Evolutionary conservation across 805 yeast species (phyloP).

Genomic region (Candida ipomoeae): DNA sequence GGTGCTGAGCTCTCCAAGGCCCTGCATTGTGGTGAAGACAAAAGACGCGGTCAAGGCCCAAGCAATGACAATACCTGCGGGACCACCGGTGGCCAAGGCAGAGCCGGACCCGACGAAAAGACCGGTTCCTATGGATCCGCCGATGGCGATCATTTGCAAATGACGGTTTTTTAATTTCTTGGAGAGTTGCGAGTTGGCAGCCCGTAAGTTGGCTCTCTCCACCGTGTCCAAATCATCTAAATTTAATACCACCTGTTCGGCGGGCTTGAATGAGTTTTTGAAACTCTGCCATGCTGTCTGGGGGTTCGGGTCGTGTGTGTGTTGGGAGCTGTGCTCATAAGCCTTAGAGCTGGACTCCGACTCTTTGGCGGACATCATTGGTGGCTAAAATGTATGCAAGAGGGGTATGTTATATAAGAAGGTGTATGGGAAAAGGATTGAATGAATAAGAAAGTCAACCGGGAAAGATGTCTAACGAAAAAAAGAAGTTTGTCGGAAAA

Average conservation of each 20-base stretch:
- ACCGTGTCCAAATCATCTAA: constrained; percentile 24
- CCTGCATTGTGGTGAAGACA: constrained; percentile 55
- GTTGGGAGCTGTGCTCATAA: constrained; percentile 5
- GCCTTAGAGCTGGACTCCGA: constrained; percentile 6
- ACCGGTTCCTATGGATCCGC: constrained; percentile 68
- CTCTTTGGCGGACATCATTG: constrained; percentile 6
- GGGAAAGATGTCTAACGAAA: background rate
- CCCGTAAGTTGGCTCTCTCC: constrained; percentile 26
- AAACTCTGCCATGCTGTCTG: constrained; percentile 19
- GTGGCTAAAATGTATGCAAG: too few species aligned
- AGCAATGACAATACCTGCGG: constrained; percentile 56
- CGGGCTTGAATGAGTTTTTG: constrained; percentile 35
- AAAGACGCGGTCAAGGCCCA: constrained; percentile 54
- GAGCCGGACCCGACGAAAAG: constrained; percentile 60
- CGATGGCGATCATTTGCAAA: constrained; percentile 66
- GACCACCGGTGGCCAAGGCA: constrained; percentile 58
- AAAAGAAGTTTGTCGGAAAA: background rate
- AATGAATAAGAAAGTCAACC: background rate
- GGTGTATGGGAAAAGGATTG: background rate
- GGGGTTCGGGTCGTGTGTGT: background rate
- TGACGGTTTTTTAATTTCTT: constrained; percentile 50
- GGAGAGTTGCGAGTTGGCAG: constrained; percentile 21
- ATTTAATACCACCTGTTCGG: constrained; percentile 18
- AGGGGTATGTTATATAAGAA: too few species aligned
- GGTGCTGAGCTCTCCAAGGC: constrained; percentile 65